These are phyloP conservation scores for Uronychia setigera DNA, from an alignment of 73 alveolate species.

Conservation along the genomic window DNA sequence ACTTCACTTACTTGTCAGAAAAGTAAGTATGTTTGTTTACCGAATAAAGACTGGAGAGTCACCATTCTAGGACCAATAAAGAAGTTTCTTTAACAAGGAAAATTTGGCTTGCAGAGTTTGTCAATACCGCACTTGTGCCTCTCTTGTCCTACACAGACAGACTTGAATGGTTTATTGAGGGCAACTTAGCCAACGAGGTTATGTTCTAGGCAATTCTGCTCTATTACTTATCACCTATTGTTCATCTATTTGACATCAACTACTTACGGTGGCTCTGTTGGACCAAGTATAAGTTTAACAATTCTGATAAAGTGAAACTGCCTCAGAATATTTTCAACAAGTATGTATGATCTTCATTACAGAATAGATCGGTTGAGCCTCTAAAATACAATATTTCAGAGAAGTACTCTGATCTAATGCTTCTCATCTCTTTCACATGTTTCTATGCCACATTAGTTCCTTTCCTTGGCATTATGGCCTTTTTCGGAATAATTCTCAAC, in stretches of 20 bases:
- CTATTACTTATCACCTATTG: neutral
- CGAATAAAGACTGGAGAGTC: constrained; percentile 1
- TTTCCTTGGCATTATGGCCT: neutral
- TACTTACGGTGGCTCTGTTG: neutral
- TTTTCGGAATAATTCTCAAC: neutral
- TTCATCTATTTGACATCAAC: neutral
- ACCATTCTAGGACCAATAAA: neutral
- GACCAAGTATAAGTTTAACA: neutral
- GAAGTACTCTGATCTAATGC: neutral
- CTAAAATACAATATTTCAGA: neutral
- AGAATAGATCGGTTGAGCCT: neutral
- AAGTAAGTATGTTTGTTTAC: neutral
- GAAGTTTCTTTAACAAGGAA: neutral
- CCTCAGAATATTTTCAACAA: neutral
- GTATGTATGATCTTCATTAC: neutral
- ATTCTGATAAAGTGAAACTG: neutral
- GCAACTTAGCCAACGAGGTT: neutral
- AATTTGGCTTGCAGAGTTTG: neutral
- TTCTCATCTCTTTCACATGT: neutral
- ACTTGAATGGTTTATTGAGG: neutral
- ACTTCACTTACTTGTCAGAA: neutral
- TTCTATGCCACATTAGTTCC: neutral
- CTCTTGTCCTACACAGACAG: neutral
- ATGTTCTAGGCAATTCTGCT: neutral
- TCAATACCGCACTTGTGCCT: neutral